Conservation (phyloP, 1,139 yeast genomes). For the Saccharomyces pastorianus region DNA sequence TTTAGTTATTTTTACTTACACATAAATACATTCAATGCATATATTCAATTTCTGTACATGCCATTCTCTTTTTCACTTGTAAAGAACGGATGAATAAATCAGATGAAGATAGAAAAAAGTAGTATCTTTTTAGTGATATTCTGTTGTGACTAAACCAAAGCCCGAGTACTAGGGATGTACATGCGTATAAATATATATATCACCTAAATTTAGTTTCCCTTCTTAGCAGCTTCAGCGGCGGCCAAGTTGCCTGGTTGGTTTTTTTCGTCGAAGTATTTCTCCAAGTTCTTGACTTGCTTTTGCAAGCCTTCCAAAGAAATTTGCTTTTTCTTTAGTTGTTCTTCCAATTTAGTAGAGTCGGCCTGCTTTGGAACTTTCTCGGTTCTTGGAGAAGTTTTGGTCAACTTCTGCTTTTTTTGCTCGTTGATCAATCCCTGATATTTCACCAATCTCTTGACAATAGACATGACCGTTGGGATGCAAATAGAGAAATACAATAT, state of each 20-base stretch:
- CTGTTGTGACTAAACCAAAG: not conserved
- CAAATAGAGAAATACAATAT: slow-evolving; percentile 54
- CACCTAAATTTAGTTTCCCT: not conserved
- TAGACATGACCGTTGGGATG: slow-evolving; percentile 48
- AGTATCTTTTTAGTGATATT: not conserved
- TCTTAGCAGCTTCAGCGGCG: not conserved
- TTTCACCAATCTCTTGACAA: slow-evolving; percentile 49
- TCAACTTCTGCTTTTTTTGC: slow-evolving; percentile 22
- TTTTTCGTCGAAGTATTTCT: slow-evolving; percentile 41
- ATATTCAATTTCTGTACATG: not conserved
- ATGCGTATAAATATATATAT: not conserved
- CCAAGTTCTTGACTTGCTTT: slow-evolving; percentile 48
- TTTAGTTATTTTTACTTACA: not conserved
- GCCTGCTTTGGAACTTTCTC: slow-evolving; percentile 27
- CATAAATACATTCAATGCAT: not conserved
- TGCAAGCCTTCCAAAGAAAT: slow-evolving; percentile 43
- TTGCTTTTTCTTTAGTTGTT: slow-evolving; percentile 35
- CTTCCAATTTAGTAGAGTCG: slow-evolving; percentile 33
- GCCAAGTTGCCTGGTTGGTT: slow-evolving; percentile 6
- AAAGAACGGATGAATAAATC: not conserved
- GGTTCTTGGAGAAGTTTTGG: not conserved
- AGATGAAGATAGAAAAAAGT: not conserved
- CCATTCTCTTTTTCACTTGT: not conserved
- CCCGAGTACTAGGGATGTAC: not conserved
- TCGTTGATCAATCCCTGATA: slow-evolving; percentile 41